Evolutionary conservation across 2,329 filamentous ascomycete species (phyloP).

Genomic region (Colletotrichum sansevieriae): DNA sequence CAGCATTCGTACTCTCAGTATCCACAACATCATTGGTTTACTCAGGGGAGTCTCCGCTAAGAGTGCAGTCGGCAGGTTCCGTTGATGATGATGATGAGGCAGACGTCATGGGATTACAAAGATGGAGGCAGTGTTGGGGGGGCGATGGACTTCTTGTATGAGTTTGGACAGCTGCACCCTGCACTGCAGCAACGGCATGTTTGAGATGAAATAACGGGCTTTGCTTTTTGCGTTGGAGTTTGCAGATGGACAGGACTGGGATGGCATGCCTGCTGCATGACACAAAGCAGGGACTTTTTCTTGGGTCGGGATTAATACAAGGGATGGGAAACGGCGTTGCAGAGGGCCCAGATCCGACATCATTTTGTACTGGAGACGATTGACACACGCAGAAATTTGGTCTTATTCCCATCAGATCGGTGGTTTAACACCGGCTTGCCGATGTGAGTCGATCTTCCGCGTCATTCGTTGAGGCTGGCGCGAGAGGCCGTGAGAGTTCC

Average conservation of each 20-base stretch:
- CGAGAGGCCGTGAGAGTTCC: constrained; percentile 20
- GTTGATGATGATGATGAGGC: constrained; percentile 34
- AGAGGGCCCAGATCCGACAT: constrained; percentile 36
- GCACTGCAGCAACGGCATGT: constrained; percentile 33
- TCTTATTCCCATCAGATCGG: constrained; percentile 10
- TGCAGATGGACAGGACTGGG: constrained; percentile 32
- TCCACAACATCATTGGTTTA: not conserved
- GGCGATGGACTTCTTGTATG: constrained; percentile 31
- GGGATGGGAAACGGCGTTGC: constrained; percentile 35
- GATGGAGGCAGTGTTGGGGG: constrained; percentile 20
- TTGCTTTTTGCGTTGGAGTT: constrained; percentile 41
- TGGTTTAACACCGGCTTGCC: not conserved
- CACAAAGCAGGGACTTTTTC: constrained; percentile 36
- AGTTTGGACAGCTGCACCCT: constrained; percentile 27
- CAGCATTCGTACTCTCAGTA: no score
- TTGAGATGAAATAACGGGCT: constrained; percentile 35
- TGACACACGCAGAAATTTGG: constrained; percentile 28
- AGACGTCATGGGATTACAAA: constrained; percentile 20
- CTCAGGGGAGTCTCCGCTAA: constrained; percentile 22
- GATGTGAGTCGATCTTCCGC: constrained; percentile 28
- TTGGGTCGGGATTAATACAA: constrained; percentile 30
- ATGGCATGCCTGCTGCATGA: constrained; percentile 29
- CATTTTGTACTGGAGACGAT: constrained; percentile 32
- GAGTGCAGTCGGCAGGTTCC: constrained; percentile 6
- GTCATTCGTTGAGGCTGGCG: constrained; percentile 19